Percentiles rank a stretch among this genome's conserved stretches.
These are phyloP conservation scores for Nymphaea colorata DNA, from an alignment of 164 flowering plant species.

Conservation along the genomic window DNA sequence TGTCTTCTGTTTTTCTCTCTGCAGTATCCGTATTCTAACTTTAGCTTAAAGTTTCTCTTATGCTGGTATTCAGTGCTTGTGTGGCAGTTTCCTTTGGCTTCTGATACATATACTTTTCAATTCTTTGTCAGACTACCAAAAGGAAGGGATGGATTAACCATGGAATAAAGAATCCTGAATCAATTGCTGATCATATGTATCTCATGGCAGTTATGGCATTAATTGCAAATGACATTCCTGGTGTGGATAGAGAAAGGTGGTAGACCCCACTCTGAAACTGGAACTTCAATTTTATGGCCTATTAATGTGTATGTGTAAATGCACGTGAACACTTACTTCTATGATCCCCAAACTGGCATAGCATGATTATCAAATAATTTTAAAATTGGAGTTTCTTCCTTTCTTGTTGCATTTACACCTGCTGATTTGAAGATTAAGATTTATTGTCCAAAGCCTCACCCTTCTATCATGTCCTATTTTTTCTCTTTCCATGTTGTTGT, in stretches of 20 bases:
- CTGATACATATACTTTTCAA: background rate
- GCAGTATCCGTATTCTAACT: background rate
- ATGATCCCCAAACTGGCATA: too few relatives aligned
- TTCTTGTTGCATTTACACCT: too few relatives aligned
- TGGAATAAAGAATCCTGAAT: conserved; percentile 86
- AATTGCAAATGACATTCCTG: conserved; percentile 73
- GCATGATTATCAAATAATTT: too few relatives aligned
- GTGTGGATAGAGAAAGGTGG: conserved; percentile 84
- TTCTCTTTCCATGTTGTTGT: too few relatives aligned
- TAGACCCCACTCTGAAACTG: background rate
- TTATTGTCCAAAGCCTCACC: too few relatives aligned
- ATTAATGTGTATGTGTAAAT: too few relatives aligned
- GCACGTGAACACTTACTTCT: too few relatives aligned
- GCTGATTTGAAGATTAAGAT: too few relatives aligned
- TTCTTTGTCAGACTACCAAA: conserved; percentile 52
- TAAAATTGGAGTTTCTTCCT: background rate
- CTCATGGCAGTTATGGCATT: conserved; percentile 94
- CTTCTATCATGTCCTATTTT: too few relatives aligned
- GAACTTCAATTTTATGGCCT: too few relatives aligned
- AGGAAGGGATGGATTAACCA: conserved; percentile 96
- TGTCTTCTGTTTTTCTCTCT: background rate
- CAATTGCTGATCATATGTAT: conserved; percentile 97
- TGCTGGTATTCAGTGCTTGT: background rate
- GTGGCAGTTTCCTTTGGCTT: background rate
- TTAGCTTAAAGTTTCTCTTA: background rate